Evolutionary conservation across 441 rosid genomes (phyloP), one percentile per base, ranked within the genome.

Genomic region (Pelargonium exstipulatum): DNA sequence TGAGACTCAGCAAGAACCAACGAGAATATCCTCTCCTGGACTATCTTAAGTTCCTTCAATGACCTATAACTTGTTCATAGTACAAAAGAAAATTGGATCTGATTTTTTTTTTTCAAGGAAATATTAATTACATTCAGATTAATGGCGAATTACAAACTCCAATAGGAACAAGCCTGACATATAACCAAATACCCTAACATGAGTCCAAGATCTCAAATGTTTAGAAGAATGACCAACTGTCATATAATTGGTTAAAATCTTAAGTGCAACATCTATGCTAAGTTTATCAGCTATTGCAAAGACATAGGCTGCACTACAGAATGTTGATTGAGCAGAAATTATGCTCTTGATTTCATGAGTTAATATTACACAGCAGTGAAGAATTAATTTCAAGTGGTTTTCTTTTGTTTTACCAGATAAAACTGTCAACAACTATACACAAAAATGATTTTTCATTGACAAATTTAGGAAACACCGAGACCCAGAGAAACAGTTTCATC

Each of bases 291-390:
- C 5, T 48, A 48, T 48, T 48, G 14, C 4, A 14, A 48, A 48
- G 53, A 48, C 53, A 48, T 48, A 48, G 16, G 53, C 53, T 48
- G 53, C 53, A 48, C 53, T 48, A 13, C 53, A 48, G 53, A 48
- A 14, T 48, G 53, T 48, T 48, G 17, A 48, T 13, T 48, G 53
- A 48, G 53, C 53, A 12, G n/a, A 48, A 48, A 48, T 10, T 48
- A 29, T 29, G 35, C 35, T 29, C 35, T 29, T 29, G 35, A 29
- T 29, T 29, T 29, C 35, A 29, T 3, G 4, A 29, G 35, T 29
- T 29, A 29, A 29, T 4, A 29, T 29, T 29, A 29, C 35, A 29
- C 35, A 29, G 5, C 5, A 48, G 53, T 48, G 17, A 48, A 9
- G 53, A 48, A 48, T 48, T 13, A 48, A 48, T 48, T 48, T 14